Evolutionary conservation across 768 basidiomycete genomes (phyloP).

Genomic region (Mycena venus): DNA sequence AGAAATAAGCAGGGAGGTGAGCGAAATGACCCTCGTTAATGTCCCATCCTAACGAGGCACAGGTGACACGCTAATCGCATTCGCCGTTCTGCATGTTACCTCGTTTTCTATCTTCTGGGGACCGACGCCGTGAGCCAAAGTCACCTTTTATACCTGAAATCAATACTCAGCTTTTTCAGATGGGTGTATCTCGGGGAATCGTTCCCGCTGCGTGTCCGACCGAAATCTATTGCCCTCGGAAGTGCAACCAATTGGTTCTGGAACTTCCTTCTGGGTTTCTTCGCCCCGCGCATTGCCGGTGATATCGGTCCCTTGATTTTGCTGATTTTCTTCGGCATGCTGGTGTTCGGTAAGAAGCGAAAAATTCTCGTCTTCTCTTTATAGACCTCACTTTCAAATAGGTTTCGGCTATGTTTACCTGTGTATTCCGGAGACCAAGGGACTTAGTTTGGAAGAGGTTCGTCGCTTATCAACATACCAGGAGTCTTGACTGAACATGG

Average conservation of each 20-base stretch:
- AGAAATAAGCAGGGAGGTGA: constrained; percentile 68
- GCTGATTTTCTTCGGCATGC: constrained; percentile 82
- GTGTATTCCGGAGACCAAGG: constrained; percentile 86
- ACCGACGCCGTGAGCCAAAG: constrained; percentile 66
- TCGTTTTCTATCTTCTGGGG: constrained; percentile 84
- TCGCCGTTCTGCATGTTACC: constrained; percentile 84
- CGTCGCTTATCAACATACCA: constrained; percentile 13
- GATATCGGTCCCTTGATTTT: constrained; percentile 81
- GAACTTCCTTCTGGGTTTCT: constrained; percentile 84
- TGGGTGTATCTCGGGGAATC: constrained; percentile 86
- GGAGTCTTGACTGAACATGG: neutral
- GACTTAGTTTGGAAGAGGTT: constrained; percentile 81
- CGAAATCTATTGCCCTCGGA: constrained; percentile 84
- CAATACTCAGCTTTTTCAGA: constrained; percentile 36
- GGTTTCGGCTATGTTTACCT: constrained; percentile 79
- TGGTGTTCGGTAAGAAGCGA: constrained; percentile 60
- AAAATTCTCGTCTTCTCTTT: neutral
- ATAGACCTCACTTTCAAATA: neutral
- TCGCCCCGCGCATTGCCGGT: constrained; percentile 75
- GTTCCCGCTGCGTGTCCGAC: constrained; percentile 84
- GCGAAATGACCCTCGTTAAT: neutral
- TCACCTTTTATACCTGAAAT: neutral
- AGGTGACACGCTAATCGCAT: constrained; percentile 79
- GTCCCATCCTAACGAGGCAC: neutral
- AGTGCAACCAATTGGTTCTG: constrained; percentile 77